Percentiles rank a stretch among this genome's conserved stretches.
Evolutionary conservation across 305 asterid genomes (phyloP).

Genomic region (Solanum hybrid): DNA sequence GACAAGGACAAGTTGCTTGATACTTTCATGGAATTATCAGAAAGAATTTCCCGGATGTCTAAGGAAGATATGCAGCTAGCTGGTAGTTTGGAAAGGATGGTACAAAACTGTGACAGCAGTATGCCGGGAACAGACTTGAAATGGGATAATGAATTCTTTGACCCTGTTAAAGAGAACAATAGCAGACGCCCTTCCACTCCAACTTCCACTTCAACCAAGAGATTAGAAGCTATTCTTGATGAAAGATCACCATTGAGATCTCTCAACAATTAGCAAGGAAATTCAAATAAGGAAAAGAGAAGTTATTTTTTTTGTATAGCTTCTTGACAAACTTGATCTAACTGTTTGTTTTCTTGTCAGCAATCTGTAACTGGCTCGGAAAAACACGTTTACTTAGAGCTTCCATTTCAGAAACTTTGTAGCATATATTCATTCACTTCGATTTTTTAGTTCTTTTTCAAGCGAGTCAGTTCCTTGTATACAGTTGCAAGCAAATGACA

Average conservation of each 20-base stretch:
- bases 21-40: constrained; percentile 23
- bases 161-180: constrained; percentile 48
- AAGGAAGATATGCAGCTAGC: constrained; percentile 43
- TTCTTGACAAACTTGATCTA: neutral
- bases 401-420: neutral
- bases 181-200: constrained; percentile 9
- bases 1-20: constrained; percentile 28
- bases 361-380: neutral
- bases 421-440: neutral
- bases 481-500: neutral
- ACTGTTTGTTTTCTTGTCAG: neutral
- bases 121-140: neutral
- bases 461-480: neutral
- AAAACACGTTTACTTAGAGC: neutral
- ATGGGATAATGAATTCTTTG: constrained; percentile 23
- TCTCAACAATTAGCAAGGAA: constrained; percentile 33
- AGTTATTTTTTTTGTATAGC: constrained; percentile 9
- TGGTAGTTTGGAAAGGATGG: constrained; percentile 40
- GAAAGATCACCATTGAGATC: constrained; percentile 66
- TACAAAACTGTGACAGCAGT: constrained; percentile 6
- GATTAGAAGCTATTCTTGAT: constrained; percentile 36
- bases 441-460: neutral
- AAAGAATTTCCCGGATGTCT: constrained; percentile 25
- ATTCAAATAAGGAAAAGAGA: neutral
- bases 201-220: constrained; percentile 22